A percentile compares a stretch with the other conserved stretches of the same genome.
These are phyloP conservation scores for Scheffersomyces quercinus DNA, from an alignment of 1,139 yeast species.

Conservation along the genomic window DNA sequence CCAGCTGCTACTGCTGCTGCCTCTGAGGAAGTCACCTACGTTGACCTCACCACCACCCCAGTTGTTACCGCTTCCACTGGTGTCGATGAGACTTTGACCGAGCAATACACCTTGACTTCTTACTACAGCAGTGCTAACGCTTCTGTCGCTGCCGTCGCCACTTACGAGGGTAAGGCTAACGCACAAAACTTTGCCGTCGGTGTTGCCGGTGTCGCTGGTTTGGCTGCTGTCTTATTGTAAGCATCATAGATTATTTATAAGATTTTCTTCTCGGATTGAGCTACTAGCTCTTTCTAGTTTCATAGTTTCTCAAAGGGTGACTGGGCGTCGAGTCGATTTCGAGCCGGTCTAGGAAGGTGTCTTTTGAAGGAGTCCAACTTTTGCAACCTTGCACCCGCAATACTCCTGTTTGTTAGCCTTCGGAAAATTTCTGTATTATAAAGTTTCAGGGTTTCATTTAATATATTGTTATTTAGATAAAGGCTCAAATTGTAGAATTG, in stretches of 20 bases:
- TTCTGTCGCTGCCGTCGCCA: conserved; percentile 14
- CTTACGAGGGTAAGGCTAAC: conserved; percentile 31
- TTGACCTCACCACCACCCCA: conserved; percentile 30
- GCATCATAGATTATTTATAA: background rate
- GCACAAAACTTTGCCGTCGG: conserved; percentile 32
- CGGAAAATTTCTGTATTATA: too few relatives aligned
- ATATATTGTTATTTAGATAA: too few relatives aligned
- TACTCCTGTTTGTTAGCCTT: too few relatives aligned
- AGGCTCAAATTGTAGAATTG: too few relatives aligned
- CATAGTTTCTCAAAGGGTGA: too few relatives aligned
- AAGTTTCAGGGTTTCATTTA: too few relatives aligned
- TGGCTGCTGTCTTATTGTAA: conserved; percentile 46
- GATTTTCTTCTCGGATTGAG: too few relatives aligned
- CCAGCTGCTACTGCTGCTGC: conserved; percentile 13
- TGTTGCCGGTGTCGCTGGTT: conserved; percentile 45
- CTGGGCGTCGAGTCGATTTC: too few relatives aligned
- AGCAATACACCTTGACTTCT: conserved; percentile 35
- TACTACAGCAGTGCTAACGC: conserved; percentile 19
- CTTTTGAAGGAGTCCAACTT: too few relatives aligned
- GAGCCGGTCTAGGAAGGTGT: too few relatives aligned
- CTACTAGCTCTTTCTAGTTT: too few relatives aligned
- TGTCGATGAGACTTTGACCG: conserved; percentile 35
- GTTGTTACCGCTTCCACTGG: conserved; percentile 37
- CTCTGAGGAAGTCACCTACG: conserved; percentile 16
- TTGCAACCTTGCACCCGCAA: too few relatives aligned